Conservation (phyloP, 2,329 filamentous ascomycete genomes). For the Lecanosticta acicola region DNA sequence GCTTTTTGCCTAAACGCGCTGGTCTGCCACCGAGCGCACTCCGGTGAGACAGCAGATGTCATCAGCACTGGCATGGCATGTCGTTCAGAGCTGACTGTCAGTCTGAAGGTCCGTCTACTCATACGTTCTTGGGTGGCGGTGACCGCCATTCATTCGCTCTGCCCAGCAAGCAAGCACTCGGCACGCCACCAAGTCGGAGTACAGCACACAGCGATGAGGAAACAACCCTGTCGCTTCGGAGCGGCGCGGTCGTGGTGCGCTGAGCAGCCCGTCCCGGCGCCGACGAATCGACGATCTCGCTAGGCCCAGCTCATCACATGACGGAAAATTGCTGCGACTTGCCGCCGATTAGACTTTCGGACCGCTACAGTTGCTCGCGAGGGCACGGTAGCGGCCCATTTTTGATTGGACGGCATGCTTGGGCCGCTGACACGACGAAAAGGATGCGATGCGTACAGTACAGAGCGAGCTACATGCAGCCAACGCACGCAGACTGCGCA, state of each 20-base stretch:
- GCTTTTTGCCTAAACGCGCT: too few relatives aligned
- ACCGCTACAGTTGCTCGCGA: neutral
- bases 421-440: neutral
- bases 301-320: neutral
- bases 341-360: neutral
- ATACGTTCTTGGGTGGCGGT: too few relatives aligned
- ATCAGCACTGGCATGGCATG: too few relatives aligned
- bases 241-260: too few relatives aligned
- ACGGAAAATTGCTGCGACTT: neutral
- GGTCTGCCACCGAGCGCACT: too few relatives aligned
- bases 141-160: too few relatives aligned
- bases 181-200: too few relatives aligned
- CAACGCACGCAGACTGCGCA: neutral
- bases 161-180: too few relatives aligned
- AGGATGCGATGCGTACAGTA: too few relatives aligned
- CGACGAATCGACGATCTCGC: neutral
- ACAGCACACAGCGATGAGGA: neutral
- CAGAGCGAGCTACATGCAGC: neutral
- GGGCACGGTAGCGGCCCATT: neutral
- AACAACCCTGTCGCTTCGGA: neutral
- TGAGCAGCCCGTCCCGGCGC: neutral
- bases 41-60: too few relatives aligned
- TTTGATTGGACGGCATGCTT: neutral
- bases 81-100: too few relatives aligned
- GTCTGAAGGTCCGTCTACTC: too few relatives aligned